Evolutionary conservation across 2,329 filamentous ascomycete species (phyloP).

Genomic region (Neofusicoccum umdonicola): DNA sequence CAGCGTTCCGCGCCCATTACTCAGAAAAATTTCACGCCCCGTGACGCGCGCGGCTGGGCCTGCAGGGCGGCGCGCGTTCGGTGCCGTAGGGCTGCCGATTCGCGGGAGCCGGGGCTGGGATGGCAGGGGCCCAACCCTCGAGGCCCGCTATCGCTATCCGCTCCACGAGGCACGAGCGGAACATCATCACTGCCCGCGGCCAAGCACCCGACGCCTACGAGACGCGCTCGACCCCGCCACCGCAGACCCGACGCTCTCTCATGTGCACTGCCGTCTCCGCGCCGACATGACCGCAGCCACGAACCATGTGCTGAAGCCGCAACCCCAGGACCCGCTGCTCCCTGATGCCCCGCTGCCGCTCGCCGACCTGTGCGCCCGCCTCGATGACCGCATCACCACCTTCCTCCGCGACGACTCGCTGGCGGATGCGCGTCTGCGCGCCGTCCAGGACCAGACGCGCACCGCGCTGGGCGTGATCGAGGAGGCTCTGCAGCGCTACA

Average conservation of each 20-base stretch:
- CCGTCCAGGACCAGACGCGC: constrained; percentile 72
- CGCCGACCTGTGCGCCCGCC: constrained; percentile 45
- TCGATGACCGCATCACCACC: constrained; percentile 60
- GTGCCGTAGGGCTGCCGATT: constrained; percentile 4
- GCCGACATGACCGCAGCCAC: constrained; percentile 36
- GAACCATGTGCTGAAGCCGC: constrained; percentile 35
- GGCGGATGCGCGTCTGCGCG: constrained; percentile 47
- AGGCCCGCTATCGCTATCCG: neutral
- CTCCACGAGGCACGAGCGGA: neutral
- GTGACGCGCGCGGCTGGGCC: neutral
- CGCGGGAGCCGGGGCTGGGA: neutral
- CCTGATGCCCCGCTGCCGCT: constrained; percentile 47
- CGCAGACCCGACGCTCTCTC: constrained; percentile 30
- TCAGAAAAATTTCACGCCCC: constrained; percentile 5
- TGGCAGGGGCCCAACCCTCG: neutral
- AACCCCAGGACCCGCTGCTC: constrained; percentile 33
- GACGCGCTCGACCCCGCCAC: neutral
- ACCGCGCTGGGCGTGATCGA: constrained; percentile 70
- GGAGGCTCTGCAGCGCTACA: constrained; percentile 72
- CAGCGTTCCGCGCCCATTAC: neutral
- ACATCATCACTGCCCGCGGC: constrained; percentile 1
- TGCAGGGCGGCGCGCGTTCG: neutral
- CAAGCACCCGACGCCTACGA: neutral
- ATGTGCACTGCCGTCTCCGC: constrained; percentile 28
- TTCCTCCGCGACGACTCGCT: constrained; percentile 62